Base-by-base conservation (phyloP, 306 rosid species). In the Rubus parviflorus region DNA sequence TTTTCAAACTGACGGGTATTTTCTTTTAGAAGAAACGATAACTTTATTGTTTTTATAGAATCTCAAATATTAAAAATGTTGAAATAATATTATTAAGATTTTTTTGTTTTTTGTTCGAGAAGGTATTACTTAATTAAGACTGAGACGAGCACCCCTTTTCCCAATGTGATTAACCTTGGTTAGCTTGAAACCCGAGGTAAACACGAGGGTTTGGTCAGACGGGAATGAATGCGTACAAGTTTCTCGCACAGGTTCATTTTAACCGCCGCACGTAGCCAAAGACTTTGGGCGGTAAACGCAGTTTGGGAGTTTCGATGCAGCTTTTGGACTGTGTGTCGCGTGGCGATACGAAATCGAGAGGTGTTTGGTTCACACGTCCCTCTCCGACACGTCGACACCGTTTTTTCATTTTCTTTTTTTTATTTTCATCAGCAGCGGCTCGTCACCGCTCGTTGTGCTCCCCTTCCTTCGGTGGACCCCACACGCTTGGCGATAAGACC, bases 291-390 rank as follows among this genome's bases (percentile, higher is more conserved):
- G 52, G 53, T 72, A n/a, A 66, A 30, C 25, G 41, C 60, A 5
- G 8, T 63, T 38, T 8, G 41, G 17, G 38, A 4, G 0, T 41
- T 15, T 14, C 65, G 8, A 65, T 23, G 53, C 51, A 9, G 4
- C 23, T 65, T 30, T 12, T 2, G 2, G 16, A 42, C 46, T 2
- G 46, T 8, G 46, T 62, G 57, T 62, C 77, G 85, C 85, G 92
- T 84, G 92, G 92, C 90, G 90, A 82, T 43, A 42, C 90, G 90
- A 86, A 80, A 52, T 77, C 83, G 88, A 63, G 76, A 41, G 52
- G n/a, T 3, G 68, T 4, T n/a, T 3, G 69, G 16, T 43, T 61
- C 54, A 11, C 52, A 23, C 52, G 25, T 3, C 19, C 35, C 49
- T 8, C 48, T 2, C 46, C 56, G 60, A 13, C 75, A 62, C 77